These are phyloP conservation scores for Metarhizium guizhouense DNA, from an alignment of 2,329 filamentous ascomycete genomes.

Conservation along the genomic window DNA sequence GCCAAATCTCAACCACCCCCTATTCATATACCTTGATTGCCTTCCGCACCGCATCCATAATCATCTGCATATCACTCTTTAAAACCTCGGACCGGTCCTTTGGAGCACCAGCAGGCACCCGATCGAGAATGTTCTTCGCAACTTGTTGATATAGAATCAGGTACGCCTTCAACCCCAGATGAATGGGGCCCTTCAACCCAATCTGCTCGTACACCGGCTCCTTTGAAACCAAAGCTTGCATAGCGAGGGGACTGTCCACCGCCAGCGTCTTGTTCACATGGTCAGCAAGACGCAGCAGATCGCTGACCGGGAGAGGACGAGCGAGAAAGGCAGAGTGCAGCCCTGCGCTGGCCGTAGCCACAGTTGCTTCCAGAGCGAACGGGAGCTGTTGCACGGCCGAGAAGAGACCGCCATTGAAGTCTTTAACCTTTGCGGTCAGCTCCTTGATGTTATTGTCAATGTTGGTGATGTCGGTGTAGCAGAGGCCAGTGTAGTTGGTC, in stretches of 20 bases:
- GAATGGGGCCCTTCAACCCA: background rate
- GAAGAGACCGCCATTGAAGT: background rate
- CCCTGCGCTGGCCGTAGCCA: background rate
- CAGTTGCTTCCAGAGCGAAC: background rate
- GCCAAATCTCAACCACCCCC: no score
- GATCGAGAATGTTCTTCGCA: background rate
- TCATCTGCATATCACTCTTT: background rate
- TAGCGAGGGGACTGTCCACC: background rate
- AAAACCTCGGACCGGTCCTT: background rate
- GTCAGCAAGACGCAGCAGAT: background rate
- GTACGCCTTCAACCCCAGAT: background rate
- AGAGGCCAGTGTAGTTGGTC: background rate
- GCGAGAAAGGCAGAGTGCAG: background rate
- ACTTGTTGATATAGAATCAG: background rate
- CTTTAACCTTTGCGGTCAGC: background rate
- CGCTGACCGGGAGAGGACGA: background rate
- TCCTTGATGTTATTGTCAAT: background rate
- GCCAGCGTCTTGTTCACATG: background rate
- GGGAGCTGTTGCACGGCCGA: background rate
- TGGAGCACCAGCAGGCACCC: background rate
- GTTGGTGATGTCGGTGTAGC: background rate
- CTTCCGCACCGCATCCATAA: background rate
- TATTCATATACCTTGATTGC: background rate
- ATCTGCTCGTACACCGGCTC: background rate
- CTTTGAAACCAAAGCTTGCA: background rate